Base-by-base conservation (phyloP, 305 asterid genomes). In the Plantago rigida region DNA sequence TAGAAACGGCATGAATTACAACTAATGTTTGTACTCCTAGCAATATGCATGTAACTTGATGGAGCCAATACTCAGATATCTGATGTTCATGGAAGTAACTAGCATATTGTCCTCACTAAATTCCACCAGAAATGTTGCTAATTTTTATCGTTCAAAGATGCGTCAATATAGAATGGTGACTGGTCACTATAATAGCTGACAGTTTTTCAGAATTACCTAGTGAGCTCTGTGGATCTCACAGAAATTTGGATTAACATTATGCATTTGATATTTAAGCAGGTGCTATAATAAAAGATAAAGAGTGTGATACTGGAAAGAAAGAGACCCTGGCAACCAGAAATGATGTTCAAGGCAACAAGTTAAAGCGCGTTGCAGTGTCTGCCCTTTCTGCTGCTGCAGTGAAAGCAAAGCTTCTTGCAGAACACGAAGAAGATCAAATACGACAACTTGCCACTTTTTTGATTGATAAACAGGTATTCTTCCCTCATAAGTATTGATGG, bases 381-480 rank as follows among this genome's bases (percentile, higher is more conserved):
- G 84, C 97, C 73, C 63, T 92, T 60, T 85, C 99, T 56, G 96
- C 95, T 75, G 96, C 95, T 65, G 97, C 97, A n/a, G 83, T 89
- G 76, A 93, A 93, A 79, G 95, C 99, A 59, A 93, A 87, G 85
- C 72, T 85, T 78, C 95, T 93, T 45, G 99, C 97, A 13, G 86
- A 78, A 47, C 83, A 82, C 62, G 99, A 93, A 82, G 99, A 93
- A 75, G 86, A 85, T 51, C 87, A 85, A 60, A 87, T 93, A 76
- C 97, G 86, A 61, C 85, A 74, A 74, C 94, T 93, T 47, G 77
- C 96, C 49, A 58, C 91, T 13, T 75, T 73, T 39, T 71, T 92
- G 56, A 68, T 89, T 54, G 99, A 86, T 60, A 92, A 85, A 60
- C 96, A 89, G 99, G 99, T 92, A 86, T 22, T 13, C 48, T 53